phyloP scores from a whole-genome alignment of 2,329 filamentous ascomycete genomes.

The Pestalotiopsis sp. region DNA sequence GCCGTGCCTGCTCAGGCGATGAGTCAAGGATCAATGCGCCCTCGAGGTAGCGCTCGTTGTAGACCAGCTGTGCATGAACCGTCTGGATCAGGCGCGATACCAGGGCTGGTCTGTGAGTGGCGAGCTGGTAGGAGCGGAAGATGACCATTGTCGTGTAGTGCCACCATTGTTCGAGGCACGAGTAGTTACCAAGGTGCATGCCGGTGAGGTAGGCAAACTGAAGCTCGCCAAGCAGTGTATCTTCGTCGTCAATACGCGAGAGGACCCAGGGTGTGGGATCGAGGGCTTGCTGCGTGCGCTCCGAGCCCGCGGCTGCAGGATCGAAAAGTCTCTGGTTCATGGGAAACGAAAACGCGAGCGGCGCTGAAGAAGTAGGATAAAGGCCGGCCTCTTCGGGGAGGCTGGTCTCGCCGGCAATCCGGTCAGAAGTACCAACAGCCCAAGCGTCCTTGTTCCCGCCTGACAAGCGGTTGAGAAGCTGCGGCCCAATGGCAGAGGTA shows the following conservation, averaged over 20 bases:
- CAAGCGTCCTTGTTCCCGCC: constrained; percentile 43
- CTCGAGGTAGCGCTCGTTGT: constrained; percentile 50
- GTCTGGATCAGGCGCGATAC: constrained; percentile 47
- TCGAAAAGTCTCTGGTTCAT: constrained; percentile 28
- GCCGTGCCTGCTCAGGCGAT: constrained; percentile 28
- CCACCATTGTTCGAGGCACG: constrained; percentile 64
- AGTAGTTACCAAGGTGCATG: constrained; percentile 56
- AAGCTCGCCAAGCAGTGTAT: constrained; percentile 55
- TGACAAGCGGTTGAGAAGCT: constrained; percentile 48
- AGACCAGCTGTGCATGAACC: constrained; percentile 55
- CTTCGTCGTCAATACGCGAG: constrained; percentile 35
- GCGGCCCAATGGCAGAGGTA: constrained; percentile 46
- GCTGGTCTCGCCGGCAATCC: constrained; percentile 42
- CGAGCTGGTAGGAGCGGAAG: constrained; percentile 50
- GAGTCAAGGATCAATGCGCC: constrained; percentile 40
- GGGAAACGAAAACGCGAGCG: constrained; percentile 28
- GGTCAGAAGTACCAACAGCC: constrained; percentile 55
- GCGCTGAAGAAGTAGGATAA: constrained; percentile 28
- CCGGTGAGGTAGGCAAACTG: constrained; percentile 61
- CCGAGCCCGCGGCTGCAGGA: constrained; percentile 22
- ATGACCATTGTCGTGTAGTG: constrained; percentile 52
- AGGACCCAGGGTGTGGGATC: constrained; percentile 48
- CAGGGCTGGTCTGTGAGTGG: constrained; percentile 42
- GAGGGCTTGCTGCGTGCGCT: constrained; percentile 30
- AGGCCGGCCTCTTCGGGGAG: constrained; percentile 41